phyloP scores from a whole-genome alignment of 768 basidiomycete genomes.

The Tremella mesenterica region DNA sequence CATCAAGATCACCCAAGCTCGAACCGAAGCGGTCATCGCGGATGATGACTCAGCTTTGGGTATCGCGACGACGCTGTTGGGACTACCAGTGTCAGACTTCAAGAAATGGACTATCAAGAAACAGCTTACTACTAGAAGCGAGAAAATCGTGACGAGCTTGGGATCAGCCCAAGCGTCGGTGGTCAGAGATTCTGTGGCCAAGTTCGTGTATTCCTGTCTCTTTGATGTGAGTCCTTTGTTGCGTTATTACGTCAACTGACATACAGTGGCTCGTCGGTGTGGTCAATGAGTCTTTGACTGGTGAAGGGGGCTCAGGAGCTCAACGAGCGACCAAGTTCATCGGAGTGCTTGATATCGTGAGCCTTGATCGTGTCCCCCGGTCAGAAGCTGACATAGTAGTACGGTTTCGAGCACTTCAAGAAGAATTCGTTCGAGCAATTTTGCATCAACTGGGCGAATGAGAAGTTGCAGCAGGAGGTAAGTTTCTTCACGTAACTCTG shows the following conservation, averaged over 20 bases:
- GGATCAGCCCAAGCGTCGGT: constrained; percentile 82
- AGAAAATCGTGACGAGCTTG: constrained; percentile 86
- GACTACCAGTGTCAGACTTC: constrained; percentile 82
- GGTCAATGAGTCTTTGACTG: constrained; percentile 91
- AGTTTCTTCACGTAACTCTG: constrained; percentile 12
- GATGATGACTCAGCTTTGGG: constrained; percentile 72
- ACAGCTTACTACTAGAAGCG: constrained; percentile 84
- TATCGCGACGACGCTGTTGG: constrained; percentile 78
- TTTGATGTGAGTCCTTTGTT: constrained; percentile 56
- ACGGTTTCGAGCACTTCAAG: constrained; percentile 94
- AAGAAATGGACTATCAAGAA: constrained; percentile 99
- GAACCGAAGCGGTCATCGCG: constrained; percentile 74
- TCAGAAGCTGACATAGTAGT: constrained; percentile 45
- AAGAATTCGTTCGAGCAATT: constrained; percentile 77
- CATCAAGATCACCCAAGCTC: constrained; percentile 72
- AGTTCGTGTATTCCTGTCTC: constrained; percentile 96
- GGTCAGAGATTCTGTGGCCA: constrained; percentile 91
- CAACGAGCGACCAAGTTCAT: constrained; percentile 95
- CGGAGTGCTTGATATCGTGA: constrained; percentile 82
- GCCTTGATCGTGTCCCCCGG: constrained; percentile 4
- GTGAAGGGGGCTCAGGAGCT: constrained; percentile 86
- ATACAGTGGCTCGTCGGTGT: constrained; percentile 79
- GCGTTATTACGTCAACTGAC: constrained; percentile 5
- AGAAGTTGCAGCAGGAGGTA: constrained; percentile 82
- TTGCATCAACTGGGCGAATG: constrained; percentile 99